These are phyloP conservation scores for Kwoniella shandongensis DNA, from an alignment of 768 basidiomycete species.

Conservation along the genomic window DNA sequence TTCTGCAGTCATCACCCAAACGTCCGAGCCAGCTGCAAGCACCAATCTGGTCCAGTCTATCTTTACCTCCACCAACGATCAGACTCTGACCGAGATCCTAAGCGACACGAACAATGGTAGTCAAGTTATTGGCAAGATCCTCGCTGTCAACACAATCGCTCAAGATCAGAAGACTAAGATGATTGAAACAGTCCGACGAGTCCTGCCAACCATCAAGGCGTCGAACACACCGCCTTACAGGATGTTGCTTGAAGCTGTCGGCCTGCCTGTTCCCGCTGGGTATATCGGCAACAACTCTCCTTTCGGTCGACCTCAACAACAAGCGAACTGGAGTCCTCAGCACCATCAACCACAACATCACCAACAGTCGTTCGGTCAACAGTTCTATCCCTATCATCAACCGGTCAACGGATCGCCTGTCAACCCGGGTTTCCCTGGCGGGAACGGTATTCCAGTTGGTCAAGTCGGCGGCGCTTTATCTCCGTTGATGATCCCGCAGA, in stretches of 20 bases:
- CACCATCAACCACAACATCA: conserved; percentile 13
- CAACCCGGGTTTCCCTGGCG: not conserved
- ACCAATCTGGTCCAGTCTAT: conserved; percentile 81
- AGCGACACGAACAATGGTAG: conserved; percentile 93
- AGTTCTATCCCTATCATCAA: conserved; percentile 20
- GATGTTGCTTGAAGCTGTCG: conserved; percentile 89
- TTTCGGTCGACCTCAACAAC: conserved; percentile 9
- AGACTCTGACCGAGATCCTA: conserved; percentile 88
- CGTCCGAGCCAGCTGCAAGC: conserved; percentile 85
- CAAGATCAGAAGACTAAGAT: conserved; percentile 66
- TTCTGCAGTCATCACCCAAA: conserved; percentile 77
- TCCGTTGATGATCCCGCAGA: conserved; percentile 40
- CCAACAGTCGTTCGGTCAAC: conserved; percentile 3
- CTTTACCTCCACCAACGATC: conserved; percentile 84
- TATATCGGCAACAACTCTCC: conserved; percentile 24
- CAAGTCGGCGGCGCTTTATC: conserved; percentile 28
- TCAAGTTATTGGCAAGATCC: conserved; percentile 72
- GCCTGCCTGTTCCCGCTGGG: conserved; percentile 65
- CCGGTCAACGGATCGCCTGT: conserved; percentile 8
- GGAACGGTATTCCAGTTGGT: not conserved
- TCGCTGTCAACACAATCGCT: conserved; percentile 82
- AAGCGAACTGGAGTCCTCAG: not conserved
- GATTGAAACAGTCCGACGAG: conserved; percentile 83
- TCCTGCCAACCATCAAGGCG: conserved; percentile 83
- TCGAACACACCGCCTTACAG: conserved; percentile 93